These are phyloP conservation scores for Neurospora sp. DNA, from an alignment of 495 filamentous ascomycete genomes.

Conservation along the genomic window DNA sequence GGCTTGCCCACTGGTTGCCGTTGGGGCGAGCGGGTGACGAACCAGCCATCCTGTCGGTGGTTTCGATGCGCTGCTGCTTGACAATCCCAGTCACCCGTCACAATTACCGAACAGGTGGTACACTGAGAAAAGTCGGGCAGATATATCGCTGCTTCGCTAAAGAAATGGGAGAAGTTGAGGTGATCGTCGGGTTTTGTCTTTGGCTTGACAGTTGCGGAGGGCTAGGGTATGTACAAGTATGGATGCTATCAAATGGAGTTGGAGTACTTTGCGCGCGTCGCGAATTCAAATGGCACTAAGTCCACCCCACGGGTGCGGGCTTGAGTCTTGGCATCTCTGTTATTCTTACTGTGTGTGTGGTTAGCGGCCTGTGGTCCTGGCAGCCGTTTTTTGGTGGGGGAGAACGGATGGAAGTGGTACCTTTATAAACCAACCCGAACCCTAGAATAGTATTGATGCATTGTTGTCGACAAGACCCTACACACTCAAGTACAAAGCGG, in stretches of 20 bases:
- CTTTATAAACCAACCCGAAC: background rate
- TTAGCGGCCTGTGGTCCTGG: background rate
- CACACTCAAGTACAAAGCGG: background rate
- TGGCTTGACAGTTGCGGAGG: background rate
- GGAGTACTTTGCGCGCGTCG: background rate
- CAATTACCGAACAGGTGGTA: background rate
- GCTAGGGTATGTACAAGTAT: background rate
- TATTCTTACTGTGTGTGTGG: background rate
- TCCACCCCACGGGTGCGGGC: background rate
- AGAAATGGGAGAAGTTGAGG: background rate
- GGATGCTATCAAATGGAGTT: background rate
- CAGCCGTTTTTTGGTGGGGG: background rate
- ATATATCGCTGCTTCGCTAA: background rate
- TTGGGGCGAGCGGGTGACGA: constrained; percentile 26
- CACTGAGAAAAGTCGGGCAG: background rate
- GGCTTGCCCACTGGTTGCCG: constrained; percentile 27
- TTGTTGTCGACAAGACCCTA: background rate
- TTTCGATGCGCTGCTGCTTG: background rate
- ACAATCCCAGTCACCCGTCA: background rate
- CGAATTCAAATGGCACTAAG: background rate
- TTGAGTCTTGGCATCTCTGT: background rate
- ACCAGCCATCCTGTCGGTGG: constrained; percentile 23
- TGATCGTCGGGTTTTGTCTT: background rate
- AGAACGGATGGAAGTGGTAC: background rate
- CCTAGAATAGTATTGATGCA: background rate